A percentile compares a stretch with the other conserved stretches of the same genome.
Evolutionary conservation across 2,329 filamentous ascomycete species (phyloP).

Genomic region (Westerdykella aurantiaca): DNA sequence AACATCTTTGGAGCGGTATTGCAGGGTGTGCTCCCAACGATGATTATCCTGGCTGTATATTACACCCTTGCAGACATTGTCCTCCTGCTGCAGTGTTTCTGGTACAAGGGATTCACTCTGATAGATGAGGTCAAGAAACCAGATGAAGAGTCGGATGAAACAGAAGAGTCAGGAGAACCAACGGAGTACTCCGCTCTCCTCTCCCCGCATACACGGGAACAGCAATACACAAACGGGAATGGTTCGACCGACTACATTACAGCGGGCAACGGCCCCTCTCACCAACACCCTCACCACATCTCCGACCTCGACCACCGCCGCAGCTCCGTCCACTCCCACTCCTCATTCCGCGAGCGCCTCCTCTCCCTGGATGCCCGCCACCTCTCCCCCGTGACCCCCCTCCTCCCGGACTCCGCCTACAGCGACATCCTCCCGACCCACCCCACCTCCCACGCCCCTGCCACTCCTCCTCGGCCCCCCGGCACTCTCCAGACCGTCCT

Average conservation of each 20-base stretch:
- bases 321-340: constrained; percentile 26
- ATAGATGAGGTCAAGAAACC: constrained; percentile 28
- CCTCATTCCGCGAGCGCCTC: constrained; percentile 42
- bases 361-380: constrained; percentile 59
- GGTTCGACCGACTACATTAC: neutral
- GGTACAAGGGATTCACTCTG: constrained; percentile 74
- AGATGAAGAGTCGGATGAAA: constrained; percentile 12
- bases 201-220: constrained; percentile 9
- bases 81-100: constrained; percentile 83
- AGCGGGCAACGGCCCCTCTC: constrained; percentile 12
- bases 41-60: constrained; percentile 91
- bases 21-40: constrained; percentile 87
- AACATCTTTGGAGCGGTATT: constrained; percentile 90
- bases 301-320: constrained; percentile 35
- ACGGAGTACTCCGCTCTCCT: constrained; percentile 36
- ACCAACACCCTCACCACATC: constrained; percentile 9
- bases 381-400: constrained; percentile 76
- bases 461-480: constrained; percentile 36
- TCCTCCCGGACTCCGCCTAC: constrained; percentile 52
- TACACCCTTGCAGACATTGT: constrained; percentile 91
- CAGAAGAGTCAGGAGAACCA: constrained; percentile 23
- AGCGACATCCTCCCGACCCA: constrained; percentile 16
- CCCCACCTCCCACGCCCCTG: constrained; percentile 37
- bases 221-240: constrained; percentile 13
- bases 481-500: constrained; percentile 53